phyloP scores from a whole-genome alignment of 2,329 filamentous ascomycete genomes.

The Biscogniauxia sp. region DNA sequence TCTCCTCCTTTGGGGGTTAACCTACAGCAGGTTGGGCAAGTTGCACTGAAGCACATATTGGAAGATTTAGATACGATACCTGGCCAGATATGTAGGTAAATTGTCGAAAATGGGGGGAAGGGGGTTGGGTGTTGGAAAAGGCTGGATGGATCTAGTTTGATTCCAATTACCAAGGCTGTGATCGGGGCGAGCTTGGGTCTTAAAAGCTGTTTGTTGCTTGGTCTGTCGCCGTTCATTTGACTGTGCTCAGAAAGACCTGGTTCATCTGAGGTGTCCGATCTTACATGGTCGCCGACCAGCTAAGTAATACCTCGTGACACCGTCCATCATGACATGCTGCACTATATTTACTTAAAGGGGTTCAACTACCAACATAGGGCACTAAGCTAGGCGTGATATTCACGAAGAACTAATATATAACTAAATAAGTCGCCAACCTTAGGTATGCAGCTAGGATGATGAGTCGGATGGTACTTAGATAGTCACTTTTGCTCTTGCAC shows the following conservation, averaged over 20 bases:
- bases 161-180: slow-evolving; percentile 1
- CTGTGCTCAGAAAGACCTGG: slow-evolving; percentile 16
- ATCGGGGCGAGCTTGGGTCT: not conserved
- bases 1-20: not conserved
- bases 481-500: not conserved
- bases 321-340: not conserved
- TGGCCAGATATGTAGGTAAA: no score
- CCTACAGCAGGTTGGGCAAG: slow-evolving; percentile 23
- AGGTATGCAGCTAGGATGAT: not conserved
- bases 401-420: no score
- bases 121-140: not conserved
- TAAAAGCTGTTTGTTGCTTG: not conserved
- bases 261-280: slow-evolving; percentile 12
- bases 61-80: no score
- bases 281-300: slow-evolving; percentile 17
- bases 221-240: slow-evolving; percentile 14
- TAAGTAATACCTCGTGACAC: not conserved
- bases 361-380: not conserved
- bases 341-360: not conserved
- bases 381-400: not conserved
- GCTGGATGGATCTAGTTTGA: not conserved
- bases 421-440: no score
- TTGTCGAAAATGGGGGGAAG: not conserved
- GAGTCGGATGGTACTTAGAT: not conserved
- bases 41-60: slow-evolving; percentile 28